Base-by-base conservation (phyloP, 345 rosid genomes). In the Gossypium thurberi region DNA sequence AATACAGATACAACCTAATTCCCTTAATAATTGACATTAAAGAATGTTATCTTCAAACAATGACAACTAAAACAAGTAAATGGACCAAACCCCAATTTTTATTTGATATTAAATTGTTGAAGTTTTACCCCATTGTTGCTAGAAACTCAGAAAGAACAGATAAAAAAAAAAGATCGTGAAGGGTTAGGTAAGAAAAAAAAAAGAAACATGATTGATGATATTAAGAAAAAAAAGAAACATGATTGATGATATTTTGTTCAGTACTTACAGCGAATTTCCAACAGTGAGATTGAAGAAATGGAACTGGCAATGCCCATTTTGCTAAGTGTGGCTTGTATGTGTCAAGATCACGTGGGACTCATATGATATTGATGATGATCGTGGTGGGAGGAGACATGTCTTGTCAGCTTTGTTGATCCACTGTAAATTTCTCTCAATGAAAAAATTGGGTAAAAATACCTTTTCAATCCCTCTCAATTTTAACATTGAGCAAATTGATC, bases 1-100 rank as follows among this genome's bases (percentile, higher is more conserved):
- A 15, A 78, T 4, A 65, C 21, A 75, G 79, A 85, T 81, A 78
- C 40, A 60, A 43, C 60, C 17, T 78, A 10, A 85, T 74, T 75
- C 75, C 75, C 73, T n/a, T 53, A 81, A 73, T 70, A 75, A 78
- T 76, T 76, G 60, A 47, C 50, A 70, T 52, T 77, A 21, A 56
- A 56, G 26, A 73, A 82, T 74, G 33, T 63, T 28, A 79, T 74
- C 79, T 68, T 43, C 62, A 55, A 53, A 48, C 62, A 60, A 25
- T 44, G n/a, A 51, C 51, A 43, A 68, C 33, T 20, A 44, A 43
- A 13, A 25, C 15, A 12, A 26, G 14, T 12, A 10, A 25, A 26
- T 33, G 12, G 33, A 44, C 17, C n/a, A 64, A 11, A 21, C 15
- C 28, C 43, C 18, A 47, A 7, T 23, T 25, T 23, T 25, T 12